Evolutionary conservation across 257 asterid genomes (phyloP), one percentile per base, ranked within the genome.

Genomic region (Capsicum pubescens): DNA sequence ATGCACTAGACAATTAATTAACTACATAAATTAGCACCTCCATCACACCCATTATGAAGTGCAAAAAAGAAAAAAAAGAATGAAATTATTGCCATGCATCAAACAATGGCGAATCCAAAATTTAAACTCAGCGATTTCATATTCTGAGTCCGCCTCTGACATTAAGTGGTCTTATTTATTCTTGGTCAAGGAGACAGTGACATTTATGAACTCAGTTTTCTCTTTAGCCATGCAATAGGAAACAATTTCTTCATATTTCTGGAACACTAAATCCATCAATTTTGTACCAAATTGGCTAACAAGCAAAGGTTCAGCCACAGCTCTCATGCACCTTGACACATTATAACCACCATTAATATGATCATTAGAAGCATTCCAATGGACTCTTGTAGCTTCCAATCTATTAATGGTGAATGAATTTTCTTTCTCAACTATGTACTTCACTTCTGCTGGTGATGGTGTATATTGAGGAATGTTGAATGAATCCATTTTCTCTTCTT

Each of bases 401-500:
- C 21, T 88, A 83, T 80, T 44, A 63, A 93, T 83, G 79, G 19
- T 3, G 86, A 94, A 93, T 11, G 93, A 91, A 17, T 91, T 93
- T 61, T 94, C 93, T 64, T 90, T 87, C 4, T 88, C 90, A 14
- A 94, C 91, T 69, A 84, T 56, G 13, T 7, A 16, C 84, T 17
- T 77, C 55, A 94, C 88, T 61, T 94, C 95, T 9, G 17, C 79
- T 0, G 90, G 90, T 13, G 93, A 92, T 15, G 97, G 97, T 10
- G 90, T 89, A 90, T 91, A 92, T 1, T 86, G 89, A 9, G 97
- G 98, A 42, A 94, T 87, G 88, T 90, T 84, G 93, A 94, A 94
- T 0, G 91, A 85, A 39, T 87, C 82, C 1, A 94, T 55, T 71
- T 89, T 90, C 72, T 89, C 89, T 84, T 91, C 90, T 74, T 90